Conservation (phyloP, 2,329 filamentous ascomycete species). For the Ambrosiella xylebori region DNA sequence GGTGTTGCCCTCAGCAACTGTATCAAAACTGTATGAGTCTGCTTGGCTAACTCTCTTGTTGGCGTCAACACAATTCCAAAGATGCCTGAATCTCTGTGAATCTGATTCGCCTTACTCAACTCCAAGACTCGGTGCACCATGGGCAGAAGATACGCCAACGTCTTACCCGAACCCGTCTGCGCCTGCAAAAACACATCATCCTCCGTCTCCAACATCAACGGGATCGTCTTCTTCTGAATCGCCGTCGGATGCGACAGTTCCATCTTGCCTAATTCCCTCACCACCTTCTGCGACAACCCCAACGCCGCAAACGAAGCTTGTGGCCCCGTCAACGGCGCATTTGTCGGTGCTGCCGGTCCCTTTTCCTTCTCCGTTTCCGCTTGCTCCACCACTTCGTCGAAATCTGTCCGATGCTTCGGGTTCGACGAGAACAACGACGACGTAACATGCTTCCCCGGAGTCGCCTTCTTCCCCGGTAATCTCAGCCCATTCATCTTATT, state of each 20-base stretch:
- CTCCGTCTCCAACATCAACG: constrained; percentile 62
- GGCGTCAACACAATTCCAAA: constrained; percentile 91
- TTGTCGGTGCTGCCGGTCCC: constrained; percentile 57
- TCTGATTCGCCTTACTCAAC: constrained; percentile 44
- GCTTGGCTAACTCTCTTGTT: constrained; percentile 83
- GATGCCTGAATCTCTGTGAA: constrained; percentile 72
- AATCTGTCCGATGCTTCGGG: constrained; percentile 50
- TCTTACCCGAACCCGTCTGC: constrained; percentile 95
- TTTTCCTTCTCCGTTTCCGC: constrained; percentile 26
- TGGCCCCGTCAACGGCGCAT: constrained; percentile 73
- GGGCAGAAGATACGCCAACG: constrained; percentile 82
- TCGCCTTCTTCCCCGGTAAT: constrained; percentile 3
- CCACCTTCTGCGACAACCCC: constrained; percentile 64
- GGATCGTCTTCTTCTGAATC: constrained; percentile 80
- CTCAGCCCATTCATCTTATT: neutral
- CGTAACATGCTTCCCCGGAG: constrained; percentile 42
- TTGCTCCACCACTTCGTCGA: constrained; percentile 32
- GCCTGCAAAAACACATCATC: constrained; percentile 92
- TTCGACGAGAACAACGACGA: constrained; percentile 91
- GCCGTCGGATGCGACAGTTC: constrained; percentile 79
- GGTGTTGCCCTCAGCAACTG: constrained; percentile 74
- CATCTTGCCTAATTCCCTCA: constrained; percentile 73
- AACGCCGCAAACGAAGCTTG: constrained; percentile 74
- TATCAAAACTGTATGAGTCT: constrained; percentile 77
- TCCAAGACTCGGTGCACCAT: constrained; percentile 77